Evolutionary conservation across 805 yeast species (phyloP).

Genomic region (Cyberlindnera meyerae): DNA sequence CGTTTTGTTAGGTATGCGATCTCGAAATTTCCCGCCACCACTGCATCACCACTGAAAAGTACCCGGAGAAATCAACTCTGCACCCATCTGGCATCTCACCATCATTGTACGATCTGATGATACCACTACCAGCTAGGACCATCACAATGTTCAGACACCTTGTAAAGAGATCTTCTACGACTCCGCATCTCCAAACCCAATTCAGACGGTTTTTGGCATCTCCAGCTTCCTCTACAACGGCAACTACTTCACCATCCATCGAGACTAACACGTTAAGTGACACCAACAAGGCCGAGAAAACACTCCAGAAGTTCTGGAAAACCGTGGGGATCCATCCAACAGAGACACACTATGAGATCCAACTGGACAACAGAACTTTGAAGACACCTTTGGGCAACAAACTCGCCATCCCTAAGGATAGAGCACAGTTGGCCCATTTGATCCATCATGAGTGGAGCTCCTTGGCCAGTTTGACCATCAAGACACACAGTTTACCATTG

Average conservation of each 20-base stretch:
- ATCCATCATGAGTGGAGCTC: conserved; percentile 86
- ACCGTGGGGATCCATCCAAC: conserved; percentile 44
- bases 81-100: too few species aligned
- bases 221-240: conserved; percentile 1
- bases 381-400: conserved; percentile 81
- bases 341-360: conserved; percentile 41
- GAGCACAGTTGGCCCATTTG: conserved; percentile 63
- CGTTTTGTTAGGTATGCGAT: too few species aligned
- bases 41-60: too few species aligned
- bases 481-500: conserved; percentile 76
- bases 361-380: conserved; percentile 69
- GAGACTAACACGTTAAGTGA: conserved; percentile 30
- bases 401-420: conserved; percentile 55
- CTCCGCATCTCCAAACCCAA: neutral
- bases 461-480: conserved; percentile 60
- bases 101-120: too few species aligned
- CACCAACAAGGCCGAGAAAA: conserved; percentile 64
- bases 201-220: conserved; percentile 4
- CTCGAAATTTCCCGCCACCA: too few species aligned
- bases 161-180: neutral
- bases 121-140: too few species aligned
- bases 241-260: conserved; percentile 2
- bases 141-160: conserved; percentile 1
- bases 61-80: too few species aligned
- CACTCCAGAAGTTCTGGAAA: conserved; percentile 78